Conservation (phyloP, 306 rosid species). For the Lablab purpureus region DNA sequence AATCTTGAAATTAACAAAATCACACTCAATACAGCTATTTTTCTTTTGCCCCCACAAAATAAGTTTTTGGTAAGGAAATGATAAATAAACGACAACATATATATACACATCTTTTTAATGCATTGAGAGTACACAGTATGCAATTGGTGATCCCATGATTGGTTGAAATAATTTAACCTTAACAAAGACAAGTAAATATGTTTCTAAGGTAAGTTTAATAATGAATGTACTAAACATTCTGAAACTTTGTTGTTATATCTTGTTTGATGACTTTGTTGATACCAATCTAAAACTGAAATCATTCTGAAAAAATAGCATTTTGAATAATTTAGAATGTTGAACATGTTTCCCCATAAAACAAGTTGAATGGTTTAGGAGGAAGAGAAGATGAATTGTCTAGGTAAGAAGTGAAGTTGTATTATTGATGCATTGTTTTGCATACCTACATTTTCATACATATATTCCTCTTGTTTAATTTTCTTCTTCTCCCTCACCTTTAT, state of each 20-base stretch:
- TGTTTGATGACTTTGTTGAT: too few relatives aligned
- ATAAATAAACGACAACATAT: neutral
- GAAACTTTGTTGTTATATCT: too few relatives aligned
- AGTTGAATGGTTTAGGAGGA: constrained; percentile 15
- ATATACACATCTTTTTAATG: neutral
- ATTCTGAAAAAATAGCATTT: neutral
- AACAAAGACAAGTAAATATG: too few relatives aligned
- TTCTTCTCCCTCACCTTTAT: neutral
- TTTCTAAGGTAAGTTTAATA: too few relatives aligned
- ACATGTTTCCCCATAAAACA: neutral
- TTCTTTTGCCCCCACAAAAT: too few relatives aligned
- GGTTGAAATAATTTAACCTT: too few relatives aligned
- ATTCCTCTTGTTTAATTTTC: neutral
- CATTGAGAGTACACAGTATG: neutral
- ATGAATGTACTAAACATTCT: too few relatives aligned
- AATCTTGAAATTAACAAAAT: neutral
- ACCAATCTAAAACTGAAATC: neutral
- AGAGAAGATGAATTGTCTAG: constrained; percentile 31
- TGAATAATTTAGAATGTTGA: too few relatives aligned
- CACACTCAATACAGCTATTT: neutral
- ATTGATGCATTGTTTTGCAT: neutral
- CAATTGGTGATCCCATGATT: neutral
- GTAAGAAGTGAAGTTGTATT: neutral
- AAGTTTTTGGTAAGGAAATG: neutral
- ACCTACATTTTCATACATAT: neutral